Conservation (phyloP, 1,139 yeast species). For the Scheffersomyces quercinus region DNA sequence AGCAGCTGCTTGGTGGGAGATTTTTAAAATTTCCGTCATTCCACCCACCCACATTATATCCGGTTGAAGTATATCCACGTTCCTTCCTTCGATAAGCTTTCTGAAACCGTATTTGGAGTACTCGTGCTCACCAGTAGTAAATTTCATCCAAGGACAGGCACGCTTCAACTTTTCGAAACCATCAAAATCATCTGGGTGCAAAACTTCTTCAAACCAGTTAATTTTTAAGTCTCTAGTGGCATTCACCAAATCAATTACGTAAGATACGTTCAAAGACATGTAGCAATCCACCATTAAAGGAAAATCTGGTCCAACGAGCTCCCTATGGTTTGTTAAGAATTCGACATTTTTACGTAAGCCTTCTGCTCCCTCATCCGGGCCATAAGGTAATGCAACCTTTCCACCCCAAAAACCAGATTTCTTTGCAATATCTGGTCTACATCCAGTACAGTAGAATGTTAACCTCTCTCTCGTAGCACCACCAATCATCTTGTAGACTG, state of each 20-base stretch:
- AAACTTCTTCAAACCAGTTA: constrained; percentile 53
- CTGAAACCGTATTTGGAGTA: constrained; percentile 52
- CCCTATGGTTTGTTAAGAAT: constrained; percentile 42
- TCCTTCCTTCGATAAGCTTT: constrained; percentile 47
- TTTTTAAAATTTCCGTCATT: constrained; percentile 44
- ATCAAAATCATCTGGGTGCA: constrained; percentile 51
- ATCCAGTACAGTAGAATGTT: constrained; percentile 49
- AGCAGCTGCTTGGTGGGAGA: constrained; percentile 51
- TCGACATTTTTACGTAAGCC: constrained; percentile 47
- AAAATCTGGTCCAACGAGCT: constrained; percentile 48
- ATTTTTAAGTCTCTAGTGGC: constrained; percentile 45
- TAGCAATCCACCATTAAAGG: constrained; percentile 54
- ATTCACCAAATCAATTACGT: constrained; percentile 44
- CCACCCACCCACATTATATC: constrained; percentile 59
- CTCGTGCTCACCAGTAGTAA: constrained; percentile 55
- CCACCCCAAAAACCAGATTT: constrained; percentile 52
- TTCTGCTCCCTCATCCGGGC: constrained; percentile 50
- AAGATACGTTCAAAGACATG: constrained; percentile 49
- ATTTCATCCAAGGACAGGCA: constrained; percentile 46
- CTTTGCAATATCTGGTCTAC: constrained; percentile 47
- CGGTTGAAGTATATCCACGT: constrained; percentile 49
- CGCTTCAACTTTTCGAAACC: constrained; percentile 45
- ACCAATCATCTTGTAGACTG: constrained; percentile 51
- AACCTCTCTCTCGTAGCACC: constrained; percentile 47
- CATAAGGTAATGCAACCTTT: constrained; percentile 49